Conservation (phyloP, 73 alveolate genomes). For the Paramecium caudatum region DNA sequence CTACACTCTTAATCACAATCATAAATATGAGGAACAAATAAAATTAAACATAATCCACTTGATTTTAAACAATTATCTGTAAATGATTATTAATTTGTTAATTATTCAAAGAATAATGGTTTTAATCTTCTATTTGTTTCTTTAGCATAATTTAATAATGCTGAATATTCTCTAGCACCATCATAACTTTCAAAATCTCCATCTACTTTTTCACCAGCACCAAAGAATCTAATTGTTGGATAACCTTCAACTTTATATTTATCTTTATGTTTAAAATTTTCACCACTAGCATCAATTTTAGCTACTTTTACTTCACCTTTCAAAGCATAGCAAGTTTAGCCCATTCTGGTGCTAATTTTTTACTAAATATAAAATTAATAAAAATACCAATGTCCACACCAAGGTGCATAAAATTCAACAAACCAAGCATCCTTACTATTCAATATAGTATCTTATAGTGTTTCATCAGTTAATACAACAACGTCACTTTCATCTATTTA, state of each 20-base stretch:
- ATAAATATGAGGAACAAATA: conserved; percentile 91
- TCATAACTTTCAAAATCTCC: conserved; percentile 49
- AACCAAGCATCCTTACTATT: conserved; percentile 81
- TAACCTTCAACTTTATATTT: conserved; percentile 83
- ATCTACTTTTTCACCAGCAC: conserved; percentile 79
- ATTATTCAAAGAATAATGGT: conserved; percentile 42
- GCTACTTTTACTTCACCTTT: conserved; percentile 92
- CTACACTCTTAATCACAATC: conserved; percentile 92
- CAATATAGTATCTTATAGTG: conserved; percentile 81
- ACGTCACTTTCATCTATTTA: conserved; percentile 81
- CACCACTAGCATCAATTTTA: conserved; percentile 93
- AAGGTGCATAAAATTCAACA: conserved; percentile 77
- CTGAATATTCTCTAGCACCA: conserved; percentile 66
- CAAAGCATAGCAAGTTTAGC: conserved; percentile 89
- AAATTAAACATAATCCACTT: conserved; percentile 80
- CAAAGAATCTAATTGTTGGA: conserved; percentile 85
- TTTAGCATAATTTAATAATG: conserved; percentile 47
- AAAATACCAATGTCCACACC: conserved; percentile 78
- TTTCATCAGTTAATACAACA: conserved; percentile 82
- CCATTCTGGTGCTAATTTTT: conserved; percentile 94
- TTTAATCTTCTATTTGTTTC: conserved; percentile 62
- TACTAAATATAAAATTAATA: conserved; percentile 56
- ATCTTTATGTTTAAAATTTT: conserved; percentile 75
- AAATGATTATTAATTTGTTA: conserved; percentile 12
- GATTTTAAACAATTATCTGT: conserved; percentile 19